phyloP scores from a whole-genome alignment of 495 filamentous ascomycete species.

The Friedmanniomyces endolithicus region DNA sequence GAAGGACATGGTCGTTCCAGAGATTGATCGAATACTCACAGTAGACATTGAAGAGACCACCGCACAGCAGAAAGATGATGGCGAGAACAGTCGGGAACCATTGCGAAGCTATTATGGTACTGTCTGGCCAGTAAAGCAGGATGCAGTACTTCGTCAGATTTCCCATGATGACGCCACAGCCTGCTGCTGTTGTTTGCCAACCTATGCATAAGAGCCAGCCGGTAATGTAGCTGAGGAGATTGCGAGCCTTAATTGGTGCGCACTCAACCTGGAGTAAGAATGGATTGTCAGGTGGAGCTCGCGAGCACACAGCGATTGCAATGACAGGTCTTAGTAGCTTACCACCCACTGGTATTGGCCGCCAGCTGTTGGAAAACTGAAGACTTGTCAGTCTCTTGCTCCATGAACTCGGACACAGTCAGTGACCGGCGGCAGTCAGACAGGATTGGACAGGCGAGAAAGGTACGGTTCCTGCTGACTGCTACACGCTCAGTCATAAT shows the following conservation, averaged over 20 bases:
- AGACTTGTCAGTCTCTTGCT: too few relatives aligned
- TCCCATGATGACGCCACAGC: constrained; percentile 4
- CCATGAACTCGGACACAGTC: too few relatives aligned
- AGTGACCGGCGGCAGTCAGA: too few relatives aligned
- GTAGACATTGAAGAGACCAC: not conserved
- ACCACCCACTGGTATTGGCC: not conserved
- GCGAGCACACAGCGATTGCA: too few relatives aligned
- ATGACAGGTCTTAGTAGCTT: too few relatives aligned
- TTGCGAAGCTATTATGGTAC: not conserved
- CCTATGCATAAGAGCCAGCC: not conserved
- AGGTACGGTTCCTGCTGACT: too few relatives aligned
- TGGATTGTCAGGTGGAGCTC: not conserved
- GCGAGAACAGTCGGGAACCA: not conserved
- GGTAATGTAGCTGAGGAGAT: not conserved
- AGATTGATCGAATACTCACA: too few relatives aligned
- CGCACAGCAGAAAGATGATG: not conserved
- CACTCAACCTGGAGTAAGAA: not conserved
- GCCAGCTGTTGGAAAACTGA: not conserved
- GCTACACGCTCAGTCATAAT: too few relatives aligned
- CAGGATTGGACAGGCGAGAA: too few relatives aligned
- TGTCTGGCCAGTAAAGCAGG: not conserved
- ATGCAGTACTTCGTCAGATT: not conserved
- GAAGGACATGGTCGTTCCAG: too few relatives aligned
- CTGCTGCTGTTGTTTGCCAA: not conserved
- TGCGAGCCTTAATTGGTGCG: not conserved